Percentiles rank a stretch among this genome's conserved stretches.
Evolutionary conservation across 2,329 filamentous ascomycete genomes (phyloP).

Genomic region (Fusarium gaditjirri): DNA sequence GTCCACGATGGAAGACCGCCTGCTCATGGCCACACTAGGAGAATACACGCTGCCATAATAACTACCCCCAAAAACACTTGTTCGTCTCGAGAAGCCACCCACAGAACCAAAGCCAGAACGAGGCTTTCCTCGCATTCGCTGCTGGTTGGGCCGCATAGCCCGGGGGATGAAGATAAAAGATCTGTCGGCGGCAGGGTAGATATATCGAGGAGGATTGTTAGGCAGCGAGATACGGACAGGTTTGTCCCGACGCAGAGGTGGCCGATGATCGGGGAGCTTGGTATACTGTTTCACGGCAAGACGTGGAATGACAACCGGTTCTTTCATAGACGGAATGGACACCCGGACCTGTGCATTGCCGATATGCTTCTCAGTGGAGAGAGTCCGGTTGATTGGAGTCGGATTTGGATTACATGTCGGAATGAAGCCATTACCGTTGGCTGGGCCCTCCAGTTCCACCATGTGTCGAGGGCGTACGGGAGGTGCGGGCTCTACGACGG

Average conservation of each 20-base stretch:
- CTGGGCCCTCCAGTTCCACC: slow-evolving; percentile 59
- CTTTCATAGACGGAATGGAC: slow-evolving; percentile 78
- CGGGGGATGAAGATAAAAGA: slow-evolving; percentile 99
- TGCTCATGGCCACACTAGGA: slow-evolving; percentile 87
- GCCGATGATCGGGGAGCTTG: slow-evolving; percentile 92
- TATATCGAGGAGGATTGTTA: slow-evolving; percentile 81
- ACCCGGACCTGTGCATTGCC: slow-evolving; percentile 89
- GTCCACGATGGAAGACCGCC: slow-evolving; percentile 79
- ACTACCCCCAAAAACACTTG: slow-evolving; percentile 81
- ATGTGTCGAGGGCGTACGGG: slow-evolving; percentile 56
- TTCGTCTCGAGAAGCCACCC: slow-evolving; percentile 77
- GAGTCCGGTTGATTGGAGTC: slow-evolving; percentile 75
- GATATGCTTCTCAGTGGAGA: slow-evolving; percentile 85
- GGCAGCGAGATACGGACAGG: slow-evolving; percentile 94
- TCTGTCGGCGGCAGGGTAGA: slow-evolving; percentile 87
- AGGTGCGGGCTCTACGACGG: slow-evolving; percentile 59
- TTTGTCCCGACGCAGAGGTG: slow-evolving; percentile 93
- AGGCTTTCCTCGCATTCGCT: slow-evolving; percentile 76
- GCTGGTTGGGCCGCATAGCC: slow-evolving; percentile 91
- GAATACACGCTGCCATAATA: slow-evolving; percentile 82
- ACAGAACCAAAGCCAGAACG: slow-evolving; percentile 76
- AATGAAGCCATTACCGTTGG: slow-evolving; percentile 66
- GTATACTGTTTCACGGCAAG: slow-evolving; percentile 91
- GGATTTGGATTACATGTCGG: slow-evolving; percentile 68
- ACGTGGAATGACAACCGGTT: slow-evolving; percentile 75